Base-by-base conservation (phyloP, 2,329 filamentous ascomycete species). In the Talaromyces sp. region DNA sequence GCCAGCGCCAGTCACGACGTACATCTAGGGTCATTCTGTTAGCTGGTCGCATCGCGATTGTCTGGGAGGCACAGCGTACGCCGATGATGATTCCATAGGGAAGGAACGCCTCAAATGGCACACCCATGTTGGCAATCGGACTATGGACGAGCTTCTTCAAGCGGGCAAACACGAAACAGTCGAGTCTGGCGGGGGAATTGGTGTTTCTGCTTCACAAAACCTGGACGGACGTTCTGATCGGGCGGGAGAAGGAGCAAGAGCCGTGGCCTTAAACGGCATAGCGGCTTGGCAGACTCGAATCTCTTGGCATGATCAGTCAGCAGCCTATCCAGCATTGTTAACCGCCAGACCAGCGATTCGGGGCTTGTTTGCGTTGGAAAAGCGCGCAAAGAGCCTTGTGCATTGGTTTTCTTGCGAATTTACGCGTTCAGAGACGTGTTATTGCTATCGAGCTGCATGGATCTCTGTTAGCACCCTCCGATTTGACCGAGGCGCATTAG, bases 91-190 rank as follows among this genome's bases (percentile, higher is more conserved):
- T 83, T 67, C 79, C 85, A 72, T 87, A 87, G 54, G 85, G 85
- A 68, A 88, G 70, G 66, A 88, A 74, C 65, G 85, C 81, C 77
- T 88, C 85, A 73, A 88, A 88, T 51, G 85, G 85, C 64, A 88
- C 83, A 74, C 84, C 84, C 85, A 87, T 87, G 65, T 65, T 79
- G 70, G 68, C 54, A 56, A 27, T 38, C 17, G 24, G 19, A 21
- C 48, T 19, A 29, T 52, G 8, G 24, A 29, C 21, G 19, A 29
- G 48, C 24, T 29, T 19, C 11, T 52, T 21, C 24, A 52, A 29
- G 14, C 17, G 48, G 48, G 26, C 9, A 21, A 46, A 19, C 48
- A 6, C 14, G 27, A 29, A 12, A 27, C 48, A 10, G 26, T 52
- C 27, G 12, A 52, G 24, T 27, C 12, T 27, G 48, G 48, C 48